Evolutionary conservation across 2,329 filamentous ascomycete species (phyloP), one percentile per base, ranked within the genome.

Genomic region (Colletotrichum tabaci): DNA sequence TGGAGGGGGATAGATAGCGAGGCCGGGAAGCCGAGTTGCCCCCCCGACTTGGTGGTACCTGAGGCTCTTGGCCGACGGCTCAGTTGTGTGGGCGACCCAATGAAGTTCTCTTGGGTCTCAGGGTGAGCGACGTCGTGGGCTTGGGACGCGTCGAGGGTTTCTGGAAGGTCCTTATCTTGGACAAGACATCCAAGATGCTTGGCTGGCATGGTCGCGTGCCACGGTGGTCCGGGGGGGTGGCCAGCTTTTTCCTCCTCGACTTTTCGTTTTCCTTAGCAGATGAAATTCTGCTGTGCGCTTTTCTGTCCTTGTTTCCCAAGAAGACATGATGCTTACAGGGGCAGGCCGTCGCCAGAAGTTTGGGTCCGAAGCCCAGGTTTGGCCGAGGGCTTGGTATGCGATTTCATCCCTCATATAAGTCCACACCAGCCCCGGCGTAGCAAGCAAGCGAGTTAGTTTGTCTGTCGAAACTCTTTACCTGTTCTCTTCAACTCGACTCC

Each of bases 141-240:
- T 58, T 42, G 18, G 18, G 44, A 3, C 9, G 8, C 5, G 18
- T 13, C 12, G 7, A 3, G 5, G 15, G 13, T n/a, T 63, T 63
- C 26, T 40, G 58, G 64, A 62, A 63, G 47, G 53, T 60, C 58
- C 47, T 64, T 68, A 55, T 64, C 30, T 40, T 18, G 15, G 12
- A 38, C 16, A 55, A 53, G 46, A 18, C 12, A 15, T 2, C 58
- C 57, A 68, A 71, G 58, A 30, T 8, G 26, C 68, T 71, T 71
- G 64, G 68, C 58, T 35, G 46, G 30, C 38, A 52, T 46, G n/a
- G 38, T 62, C 38, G 49, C n/a, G 67, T 61, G 67, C 35, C 49
- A 42, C 1, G 7, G 8, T 21, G 42, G 50, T 50, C 26, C 30
- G 30, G 30, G 35, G 42, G 21, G 12, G 2, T 46, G 18, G 21